Evolutionary conservation across 2,329 filamentous ascomycete species (phyloP).

Genomic region (Calonectria montana): DNA sequence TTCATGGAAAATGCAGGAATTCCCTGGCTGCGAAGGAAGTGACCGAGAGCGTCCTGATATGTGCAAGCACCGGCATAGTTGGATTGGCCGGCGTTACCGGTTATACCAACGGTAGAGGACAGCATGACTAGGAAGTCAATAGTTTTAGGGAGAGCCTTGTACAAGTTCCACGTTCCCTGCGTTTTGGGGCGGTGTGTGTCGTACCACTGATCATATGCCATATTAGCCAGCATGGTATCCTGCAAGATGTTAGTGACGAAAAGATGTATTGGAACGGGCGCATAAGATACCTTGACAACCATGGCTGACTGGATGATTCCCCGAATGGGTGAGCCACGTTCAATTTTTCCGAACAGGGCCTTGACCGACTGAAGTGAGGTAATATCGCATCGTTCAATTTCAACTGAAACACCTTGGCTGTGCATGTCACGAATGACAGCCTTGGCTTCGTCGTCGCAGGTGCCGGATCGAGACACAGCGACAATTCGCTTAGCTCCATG

Average conservation of each 20-base stretch:
- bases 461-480: conserved; percentile 38
- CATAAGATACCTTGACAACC: conserved; percentile 33
- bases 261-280: background rate
- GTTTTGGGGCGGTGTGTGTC: conserved; percentile 53
- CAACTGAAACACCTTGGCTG: background rate
- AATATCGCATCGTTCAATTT: conserved; percentile 13
- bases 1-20: conserved; percentile 35
- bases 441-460: conserved; percentile 13
- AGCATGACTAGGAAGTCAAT: conserved; percentile 55
- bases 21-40: conserved; percentile 31
- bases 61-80: conserved; percentile 44
- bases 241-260: conserved; percentile 37
- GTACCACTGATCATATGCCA: conserved; percentile 52
- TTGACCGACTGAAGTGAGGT: background rate
- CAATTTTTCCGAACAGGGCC: conserved; percentile 2
- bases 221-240: conserved; percentile 48
- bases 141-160: conserved; percentile 40
- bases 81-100: conserved; percentile 49
- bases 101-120: conserved; percentile 50
- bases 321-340: conserved; percentile 43
- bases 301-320: conserved; percentile 56
- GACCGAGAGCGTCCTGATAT: conserved; percentile 51
- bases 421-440: conserved; percentile 4
- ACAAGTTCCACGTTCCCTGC: conserved; percentile 56
- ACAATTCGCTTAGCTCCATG: conserved; percentile 44